Evolutionary conservation across 1,284 basidiomycete genomes (phyloP).

Genomic region (Lentinula novae-zelandiae): DNA sequence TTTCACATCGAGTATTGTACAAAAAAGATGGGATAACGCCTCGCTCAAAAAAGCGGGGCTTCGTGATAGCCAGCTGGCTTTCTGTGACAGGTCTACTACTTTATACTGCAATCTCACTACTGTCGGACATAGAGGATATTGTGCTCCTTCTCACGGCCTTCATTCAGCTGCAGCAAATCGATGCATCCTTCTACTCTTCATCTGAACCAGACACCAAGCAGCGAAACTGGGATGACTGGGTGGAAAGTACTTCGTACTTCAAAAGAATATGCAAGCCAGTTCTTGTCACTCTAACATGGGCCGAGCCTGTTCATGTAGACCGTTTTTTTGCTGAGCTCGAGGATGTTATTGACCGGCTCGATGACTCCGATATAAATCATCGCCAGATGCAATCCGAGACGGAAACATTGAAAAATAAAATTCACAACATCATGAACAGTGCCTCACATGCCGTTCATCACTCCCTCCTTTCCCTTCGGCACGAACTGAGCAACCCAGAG

Average conservation of each 20-base stretch:
- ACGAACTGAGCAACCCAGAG: not conserved
- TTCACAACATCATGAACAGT: slow-evolving; percentile 1
- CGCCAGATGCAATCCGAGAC: not conserved
- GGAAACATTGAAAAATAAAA: not conserved
- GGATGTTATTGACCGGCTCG: not conserved
- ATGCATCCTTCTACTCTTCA: not conserved
- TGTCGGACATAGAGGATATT: not conserved
- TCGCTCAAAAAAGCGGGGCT: not conserved
- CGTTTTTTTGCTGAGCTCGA: not conserved
- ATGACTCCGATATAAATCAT: not conserved
- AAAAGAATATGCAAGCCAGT: slow-evolving; percentile 2
- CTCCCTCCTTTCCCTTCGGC: not conserved
- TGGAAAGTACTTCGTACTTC: not conserved
- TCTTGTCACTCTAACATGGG: not conserved
- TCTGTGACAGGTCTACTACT: not conserved
- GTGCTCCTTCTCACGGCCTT: slow-evolving; percentile 1
- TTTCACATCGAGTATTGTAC: not conserved
- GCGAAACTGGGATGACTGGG: slow-evolving; percentile 3
- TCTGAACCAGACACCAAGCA: not conserved
- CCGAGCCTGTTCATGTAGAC: not conserved
- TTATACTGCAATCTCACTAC: not conserved
- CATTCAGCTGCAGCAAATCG: slow-evolving; percentile 5
- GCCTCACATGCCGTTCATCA: slow-evolving; percentile 6
- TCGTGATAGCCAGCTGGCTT: not conserved
- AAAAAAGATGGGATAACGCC: slow-evolving; percentile 3